phyloP scores from a whole-genome alignment of 2,329 filamentous ascomycete species.

The Hypoxylon sp. region DNA sequence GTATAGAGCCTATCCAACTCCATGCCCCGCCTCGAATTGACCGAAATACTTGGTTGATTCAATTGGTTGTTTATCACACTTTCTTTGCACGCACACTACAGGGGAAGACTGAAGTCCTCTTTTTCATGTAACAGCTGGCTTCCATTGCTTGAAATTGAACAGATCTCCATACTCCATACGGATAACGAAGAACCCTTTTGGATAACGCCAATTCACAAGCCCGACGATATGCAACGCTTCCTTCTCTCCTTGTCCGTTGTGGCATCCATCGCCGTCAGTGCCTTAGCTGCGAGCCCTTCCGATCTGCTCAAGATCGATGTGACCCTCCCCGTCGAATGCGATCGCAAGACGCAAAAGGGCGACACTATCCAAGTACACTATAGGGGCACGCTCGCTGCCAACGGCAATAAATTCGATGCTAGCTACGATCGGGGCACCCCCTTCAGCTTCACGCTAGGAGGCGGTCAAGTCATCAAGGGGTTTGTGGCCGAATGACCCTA shows the following conservation, averaged over 20 bases:
- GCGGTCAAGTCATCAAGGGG: slow-evolving; percentile 90
- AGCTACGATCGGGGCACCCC: slow-evolving; percentile 84
- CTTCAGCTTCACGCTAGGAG: slow-evolving; percentile 83
- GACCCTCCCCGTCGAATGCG: slow-evolving; percentile 80
- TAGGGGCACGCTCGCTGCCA: slow-evolving; percentile 80
- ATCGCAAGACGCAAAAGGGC: slow-evolving; percentile 80
- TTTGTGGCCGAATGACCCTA: slow-evolving; percentile 59
- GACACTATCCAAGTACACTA: slow-evolving; percentile 92
- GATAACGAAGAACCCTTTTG: not conserved
- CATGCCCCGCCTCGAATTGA: slow-evolving; percentile 6
- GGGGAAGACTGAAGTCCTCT: not conserved
- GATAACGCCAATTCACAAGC: not conserved
- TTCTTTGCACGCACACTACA: not conserved
- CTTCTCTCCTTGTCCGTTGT: slow-evolving; percentile 65
- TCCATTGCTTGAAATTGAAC: not conserved
- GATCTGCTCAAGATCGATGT: slow-evolving; percentile 81
- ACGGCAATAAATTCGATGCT: slow-evolving; percentile 87
- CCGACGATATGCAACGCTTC: slow-evolving; percentile 64
- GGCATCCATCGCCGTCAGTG: slow-evolving; percentile 65
- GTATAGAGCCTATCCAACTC: not conserved
- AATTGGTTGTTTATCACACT: not conserved
- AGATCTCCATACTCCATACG: not conserved
- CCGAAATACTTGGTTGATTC: slow-evolving; percentile 1
- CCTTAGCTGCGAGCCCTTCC: slow-evolving; percentile 62
- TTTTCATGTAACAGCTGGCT: not conserved